phyloP scores from a whole-genome alignment of 2,329 filamentous ascomycete genomes.

The Botrytis porri region DNA sequence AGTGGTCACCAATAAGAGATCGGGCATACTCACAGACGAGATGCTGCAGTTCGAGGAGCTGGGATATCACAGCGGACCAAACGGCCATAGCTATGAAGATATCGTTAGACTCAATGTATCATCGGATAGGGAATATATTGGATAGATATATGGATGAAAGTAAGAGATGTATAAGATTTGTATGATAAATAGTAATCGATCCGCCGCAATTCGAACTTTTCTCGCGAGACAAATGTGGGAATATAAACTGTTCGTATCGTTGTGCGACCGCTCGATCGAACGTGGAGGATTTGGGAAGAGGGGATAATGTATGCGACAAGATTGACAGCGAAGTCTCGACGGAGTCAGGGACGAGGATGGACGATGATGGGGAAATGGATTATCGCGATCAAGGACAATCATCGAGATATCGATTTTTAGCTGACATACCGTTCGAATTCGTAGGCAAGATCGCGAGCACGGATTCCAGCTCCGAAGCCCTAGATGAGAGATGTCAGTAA shows the following conservation, averaged over 20 bases:
- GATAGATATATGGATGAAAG: constrained; percentile 28
- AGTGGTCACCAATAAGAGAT: constrained; percentile 29
- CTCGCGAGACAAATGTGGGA: constrained; percentile 32
- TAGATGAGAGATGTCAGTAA: constrained; percentile 24
- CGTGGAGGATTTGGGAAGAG: constrained; percentile 27
- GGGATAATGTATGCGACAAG: constrained; percentile 42
- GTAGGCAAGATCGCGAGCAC: constrained; percentile 98
- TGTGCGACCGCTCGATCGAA: constrained; percentile 43
- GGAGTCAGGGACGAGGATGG: constrained; percentile 31
- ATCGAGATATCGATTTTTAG: constrained; percentile 49
- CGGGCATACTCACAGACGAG: constrained; percentile 76
- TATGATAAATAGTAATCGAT: constrained; percentile 28
- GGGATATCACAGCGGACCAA: constrained; percentile 98
- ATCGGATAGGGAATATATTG: constrained; percentile 27
- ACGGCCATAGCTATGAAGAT: constrained; percentile 75
- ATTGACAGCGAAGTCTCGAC: constrained; percentile 46
- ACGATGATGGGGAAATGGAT: constrained; percentile 39
- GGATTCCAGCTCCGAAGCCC: constrained; percentile 97
- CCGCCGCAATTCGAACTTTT: constrained; percentile 31
- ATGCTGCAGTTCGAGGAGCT: constrained; percentile 87
- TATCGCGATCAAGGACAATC: constrained; percentile 41
- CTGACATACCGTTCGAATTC: constrained; percentile 99
- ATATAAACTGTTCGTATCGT: constrained; percentile 35
- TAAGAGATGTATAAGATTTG: constrained; percentile 30
- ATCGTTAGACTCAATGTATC: constrained; percentile 31